A percentile compares a stretch with the other conserved stretches of the same genome.
phyloP scores from a whole-genome alignment of 2,329 filamentous ascomycete genomes.

The Trichophyton equinum region DNA sequence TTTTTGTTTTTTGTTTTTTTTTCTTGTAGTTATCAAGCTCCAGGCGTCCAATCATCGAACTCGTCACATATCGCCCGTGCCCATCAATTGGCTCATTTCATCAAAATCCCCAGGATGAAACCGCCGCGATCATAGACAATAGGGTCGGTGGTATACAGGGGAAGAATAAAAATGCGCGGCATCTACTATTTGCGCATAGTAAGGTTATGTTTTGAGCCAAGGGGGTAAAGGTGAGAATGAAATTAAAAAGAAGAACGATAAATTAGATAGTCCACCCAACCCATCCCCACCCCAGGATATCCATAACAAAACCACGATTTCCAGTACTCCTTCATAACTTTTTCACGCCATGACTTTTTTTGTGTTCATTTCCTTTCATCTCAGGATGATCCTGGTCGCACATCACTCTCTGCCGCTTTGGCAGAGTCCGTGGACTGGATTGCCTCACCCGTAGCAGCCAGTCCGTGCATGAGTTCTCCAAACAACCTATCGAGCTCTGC shows the following conservation, averaged over 20 bases:
- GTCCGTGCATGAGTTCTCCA: conserved; percentile 27
- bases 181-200: neutral
- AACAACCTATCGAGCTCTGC: conserved; percentile 32
- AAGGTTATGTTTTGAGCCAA: neutral
- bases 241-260: neutral
- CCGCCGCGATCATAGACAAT: neutral
- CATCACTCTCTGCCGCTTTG: conserved; percentile 12
- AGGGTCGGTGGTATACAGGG: neutral
- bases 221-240: neutral
- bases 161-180: neutral
- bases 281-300: neutral
- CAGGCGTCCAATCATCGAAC: neutral
- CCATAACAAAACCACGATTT: neutral
- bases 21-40: neutral
- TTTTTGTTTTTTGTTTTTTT: neutral
- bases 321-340: neutral
- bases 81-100: neutral
- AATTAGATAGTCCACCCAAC: neutral
- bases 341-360: no score
- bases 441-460: conserved; percentile 27
- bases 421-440: conserved; percentile 12
- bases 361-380: neutral
- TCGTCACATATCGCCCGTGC: neutral
- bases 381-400: neutral
- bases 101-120: neutral